Evolutionary conservation across 2,329 filamentous ascomycete species (phyloP), one percentile per base, ranked within the genome.

Genomic region (Xylariaceae sp.): DNA sequence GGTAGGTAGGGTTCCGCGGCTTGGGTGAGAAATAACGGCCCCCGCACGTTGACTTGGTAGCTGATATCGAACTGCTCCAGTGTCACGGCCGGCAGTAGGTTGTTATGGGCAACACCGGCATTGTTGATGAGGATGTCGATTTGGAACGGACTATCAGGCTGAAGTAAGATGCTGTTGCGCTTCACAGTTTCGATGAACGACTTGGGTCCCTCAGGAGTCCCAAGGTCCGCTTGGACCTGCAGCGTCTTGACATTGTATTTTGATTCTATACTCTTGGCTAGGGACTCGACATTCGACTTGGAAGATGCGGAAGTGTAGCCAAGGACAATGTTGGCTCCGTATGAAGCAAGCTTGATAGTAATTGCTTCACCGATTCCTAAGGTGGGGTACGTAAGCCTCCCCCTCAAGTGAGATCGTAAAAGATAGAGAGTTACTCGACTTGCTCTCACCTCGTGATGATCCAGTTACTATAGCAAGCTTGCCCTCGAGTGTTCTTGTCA

Each of bases 41-140:
- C 90, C 9, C 89, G 80, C 19, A 95, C 90, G 66, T 95, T 95
- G 72, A 94, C 80, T 52, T 81, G 80, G 74, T 89, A 95, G 53
- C 87, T 84, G 62, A 79, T 74, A 41, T 84, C 78, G 72, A 92
- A 95, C 64, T 91, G 80, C 26, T 53, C 54, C 7, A 77, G 67
- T 3, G 79, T 80, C 58, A 89, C 80, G 26, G 87, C 80, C 47
- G 81, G 78, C 21, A 88, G 72, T 22, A 74, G 68, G 62, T 85
- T 80, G 72, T 94, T 92, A 37, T 80, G 73, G 30, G 81, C 75
- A 6, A 85, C 74, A 50, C 89, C 91, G 29, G 91, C 90, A 70
- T 95, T 95, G 79, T 95, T 95, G 75, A 95, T 76, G 49, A 95
- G 75, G 57, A 95, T 89, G 72, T 95, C 89, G 65, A 95, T 79